Conservation (phyloP, 768 basidiomycete species). For the Boletus pseudopeckii region DNA sequence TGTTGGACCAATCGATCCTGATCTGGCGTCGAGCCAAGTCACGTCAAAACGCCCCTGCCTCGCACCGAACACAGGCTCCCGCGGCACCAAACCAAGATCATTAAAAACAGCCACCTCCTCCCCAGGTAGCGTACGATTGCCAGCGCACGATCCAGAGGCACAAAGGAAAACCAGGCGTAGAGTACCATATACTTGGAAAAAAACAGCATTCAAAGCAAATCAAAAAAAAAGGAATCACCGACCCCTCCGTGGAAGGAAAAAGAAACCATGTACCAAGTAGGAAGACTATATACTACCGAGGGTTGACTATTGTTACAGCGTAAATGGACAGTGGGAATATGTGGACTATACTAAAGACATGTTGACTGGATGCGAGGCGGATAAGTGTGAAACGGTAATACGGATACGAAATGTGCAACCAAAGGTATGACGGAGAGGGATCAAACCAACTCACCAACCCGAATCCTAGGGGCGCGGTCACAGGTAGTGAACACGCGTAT, state of each 20-base stretch:
- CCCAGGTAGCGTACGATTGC: slow-evolving; percentile 4
- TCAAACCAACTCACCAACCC: slow-evolving; percentile 17
- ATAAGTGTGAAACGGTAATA: not conserved
- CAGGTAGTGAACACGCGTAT: slow-evolving; percentile 9
- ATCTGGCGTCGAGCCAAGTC: too few species aligned
- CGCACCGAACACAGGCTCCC: too few species aligned
- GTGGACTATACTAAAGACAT: slow-evolving; percentile 24
- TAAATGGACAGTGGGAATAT: slow-evolving; percentile 32
- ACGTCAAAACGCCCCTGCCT: too few species aligned
- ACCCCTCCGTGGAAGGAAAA: not conserved
- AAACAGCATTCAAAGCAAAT: slow-evolving; percentile 8
- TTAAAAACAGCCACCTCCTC: slow-evolving; percentile 2
- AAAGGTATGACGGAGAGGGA: slow-evolving; percentile 14
- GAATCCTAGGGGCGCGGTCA: slow-evolving; percentile 10
- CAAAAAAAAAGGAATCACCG: not conserved
- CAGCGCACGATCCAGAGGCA: slow-evolving; percentile 10
- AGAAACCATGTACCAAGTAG: slow-evolving; percentile 15
- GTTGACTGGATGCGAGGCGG: slow-evolving; percentile 20
- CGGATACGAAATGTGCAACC: slow-evolving; percentile 16
- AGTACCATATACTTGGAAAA: slow-evolving; percentile 3
- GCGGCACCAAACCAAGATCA: not conserved
- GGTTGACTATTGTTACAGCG: slow-evolving; percentile 31
- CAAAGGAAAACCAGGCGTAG: slow-evolving; percentile 3
- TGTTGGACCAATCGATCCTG: too few species aligned
- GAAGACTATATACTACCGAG: slow-evolving; percentile 29